Conservation (phyloP, 116 monocot genomes). For the Iris pallida region DNA sequence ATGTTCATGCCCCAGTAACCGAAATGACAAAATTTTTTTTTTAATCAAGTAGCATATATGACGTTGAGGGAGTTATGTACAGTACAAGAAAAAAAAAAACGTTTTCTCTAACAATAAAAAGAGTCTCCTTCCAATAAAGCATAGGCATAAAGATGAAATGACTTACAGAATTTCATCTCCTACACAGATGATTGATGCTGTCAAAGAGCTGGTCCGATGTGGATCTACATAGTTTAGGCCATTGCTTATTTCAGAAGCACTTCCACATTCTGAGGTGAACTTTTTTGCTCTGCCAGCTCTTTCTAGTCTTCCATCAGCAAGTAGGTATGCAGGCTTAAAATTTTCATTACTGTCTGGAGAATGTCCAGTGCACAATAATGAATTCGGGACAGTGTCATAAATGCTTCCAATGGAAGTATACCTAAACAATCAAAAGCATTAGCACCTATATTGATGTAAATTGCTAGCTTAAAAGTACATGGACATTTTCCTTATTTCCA, state of each 20-base stretch:
- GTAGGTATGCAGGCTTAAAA: constrained; percentile 89
- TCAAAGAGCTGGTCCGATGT: constrained; percentile 27
- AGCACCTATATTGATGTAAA: background rate
- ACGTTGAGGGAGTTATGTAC: too few relatives aligned
- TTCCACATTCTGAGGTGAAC: constrained; percentile 21
- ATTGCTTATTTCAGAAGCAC: constrained; percentile 38
- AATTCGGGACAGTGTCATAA: constrained; percentile 96
- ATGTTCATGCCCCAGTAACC: too few relatives aligned
- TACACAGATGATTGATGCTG: constrained; percentile 80
- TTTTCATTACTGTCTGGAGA: constrained; percentile 32
- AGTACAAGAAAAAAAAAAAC: too few relatives aligned
- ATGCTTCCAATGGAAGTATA: constrained; percentile 99
- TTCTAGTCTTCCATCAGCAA: constrained; percentile 89
- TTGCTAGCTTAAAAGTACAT: background rate
- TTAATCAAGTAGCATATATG: too few relatives aligned
- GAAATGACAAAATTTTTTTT: too few relatives aligned
- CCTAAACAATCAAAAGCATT: constrained; percentile 32
- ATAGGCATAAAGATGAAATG: constrained; percentile 9
- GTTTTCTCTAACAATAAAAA: too few relatives aligned
- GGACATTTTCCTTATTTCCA: too few relatives aligned
- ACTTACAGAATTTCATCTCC: constrained; percentile 99
- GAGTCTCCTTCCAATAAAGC: too few relatives aligned
- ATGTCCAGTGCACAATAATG: constrained; percentile 55
- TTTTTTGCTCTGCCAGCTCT: constrained; percentile 92
- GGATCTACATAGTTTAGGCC: constrained; percentile 31